Evolutionary conservation across 345 rosid species (phyloP).

Genomic region (Turnera subulata): DNA sequence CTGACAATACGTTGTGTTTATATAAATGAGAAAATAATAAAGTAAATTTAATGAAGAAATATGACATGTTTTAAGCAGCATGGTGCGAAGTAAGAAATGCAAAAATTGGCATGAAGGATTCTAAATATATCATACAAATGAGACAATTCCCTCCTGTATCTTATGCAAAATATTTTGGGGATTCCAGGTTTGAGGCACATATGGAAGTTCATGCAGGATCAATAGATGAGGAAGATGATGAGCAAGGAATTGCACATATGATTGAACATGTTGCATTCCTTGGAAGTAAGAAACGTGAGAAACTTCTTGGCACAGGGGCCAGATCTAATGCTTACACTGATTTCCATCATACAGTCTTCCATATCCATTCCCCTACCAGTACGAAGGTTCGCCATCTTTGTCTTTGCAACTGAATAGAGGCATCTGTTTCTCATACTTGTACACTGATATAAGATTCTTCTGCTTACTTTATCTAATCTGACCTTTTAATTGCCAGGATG

Average conservation of each 20-base stretch:
- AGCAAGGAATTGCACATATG: slow-evolving; percentile 99
- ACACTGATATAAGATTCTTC: neutral
- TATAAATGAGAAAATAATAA: too few relatives aligned
- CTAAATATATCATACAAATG: neutral
- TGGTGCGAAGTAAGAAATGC: too few relatives aligned
- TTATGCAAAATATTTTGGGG: slow-evolving; percentile 16
- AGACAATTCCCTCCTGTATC: slow-evolving; percentile 6
- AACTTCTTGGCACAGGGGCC: slow-evolving; percentile 97
- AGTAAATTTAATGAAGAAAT: too few relatives aligned
- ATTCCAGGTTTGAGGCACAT: slow-evolving; percentile 93
- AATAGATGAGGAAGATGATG: slow-evolving; percentile 96
- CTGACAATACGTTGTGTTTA: too few relatives aligned
- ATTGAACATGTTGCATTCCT: slow-evolving; percentile 98
- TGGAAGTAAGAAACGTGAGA: slow-evolving; percentile 99
- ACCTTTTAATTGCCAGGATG: slow-evolving; percentile 47
- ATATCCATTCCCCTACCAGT: slow-evolving; percentile 90
- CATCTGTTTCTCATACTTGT: neutral
- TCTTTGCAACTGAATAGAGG: neutral
- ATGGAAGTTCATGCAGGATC: slow-evolving; percentile 99
- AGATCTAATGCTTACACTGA: slow-evolving; percentile 99
- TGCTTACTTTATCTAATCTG: neutral
- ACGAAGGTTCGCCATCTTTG: slow-evolving; percentile 63
- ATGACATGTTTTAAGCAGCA: too few relatives aligned
- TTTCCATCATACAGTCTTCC: slow-evolving; percentile 99
- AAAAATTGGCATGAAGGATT: too few relatives aligned